These are phyloP conservation scores for Melampsora larici-populina DNA, from an alignment of 1,284 basidiomycete genomes.

Conservation along the genomic window DNA sequence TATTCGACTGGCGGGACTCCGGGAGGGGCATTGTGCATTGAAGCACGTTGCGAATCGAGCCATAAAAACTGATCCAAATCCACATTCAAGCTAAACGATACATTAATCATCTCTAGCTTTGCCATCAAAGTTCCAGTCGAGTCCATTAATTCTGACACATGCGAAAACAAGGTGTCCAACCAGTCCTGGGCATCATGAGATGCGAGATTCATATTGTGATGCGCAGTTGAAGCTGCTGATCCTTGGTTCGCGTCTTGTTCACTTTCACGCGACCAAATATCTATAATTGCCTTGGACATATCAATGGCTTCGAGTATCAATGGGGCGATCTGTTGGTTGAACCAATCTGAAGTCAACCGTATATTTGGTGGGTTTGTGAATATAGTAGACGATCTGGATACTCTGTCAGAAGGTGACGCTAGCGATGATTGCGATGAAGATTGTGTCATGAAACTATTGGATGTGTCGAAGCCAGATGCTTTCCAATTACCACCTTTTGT, in stretches of 20 bases:
- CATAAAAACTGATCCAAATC: conserved; percentile 37
- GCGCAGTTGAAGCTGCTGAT: conserved; percentile 6
- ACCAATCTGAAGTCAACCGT: conserved; percentile 31
- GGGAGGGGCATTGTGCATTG: background rate
- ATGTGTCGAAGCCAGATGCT: conserved; percentile 19
- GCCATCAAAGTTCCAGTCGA: conserved; percentile 3
- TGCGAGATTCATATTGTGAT: background rate
- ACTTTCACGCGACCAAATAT: background rate
- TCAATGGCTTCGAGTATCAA: conserved; percentile 11
- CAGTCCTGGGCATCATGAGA: background rate
- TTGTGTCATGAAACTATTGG: background rate
- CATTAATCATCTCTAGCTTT: conserved; percentile 13
- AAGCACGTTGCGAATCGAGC: conserved; percentile 4
- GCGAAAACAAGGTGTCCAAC: conserved; percentile 4
- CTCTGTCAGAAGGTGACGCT: background rate
- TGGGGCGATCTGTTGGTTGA: conserved; percentile 5
- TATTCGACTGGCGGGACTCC: background rate
- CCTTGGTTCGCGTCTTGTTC: conserved; percentile 4
- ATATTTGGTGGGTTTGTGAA: background rate
- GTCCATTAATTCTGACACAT: conserved; percentile 23
- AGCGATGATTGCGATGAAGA: conserved; percentile 3
- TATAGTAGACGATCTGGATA: background rate
- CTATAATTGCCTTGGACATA: conserved; percentile 10
- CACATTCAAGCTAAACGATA: conserved; percentile 14
- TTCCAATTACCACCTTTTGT: conserved; percentile 38